Percentiles rank a stretch among this genome's conserved stretches.
These are phyloP conservation scores for Fonsecaea multimorphosa DNA, from an alignment of 2,329 filamentous ascomycete species.

Conservation along the genomic window DNA sequence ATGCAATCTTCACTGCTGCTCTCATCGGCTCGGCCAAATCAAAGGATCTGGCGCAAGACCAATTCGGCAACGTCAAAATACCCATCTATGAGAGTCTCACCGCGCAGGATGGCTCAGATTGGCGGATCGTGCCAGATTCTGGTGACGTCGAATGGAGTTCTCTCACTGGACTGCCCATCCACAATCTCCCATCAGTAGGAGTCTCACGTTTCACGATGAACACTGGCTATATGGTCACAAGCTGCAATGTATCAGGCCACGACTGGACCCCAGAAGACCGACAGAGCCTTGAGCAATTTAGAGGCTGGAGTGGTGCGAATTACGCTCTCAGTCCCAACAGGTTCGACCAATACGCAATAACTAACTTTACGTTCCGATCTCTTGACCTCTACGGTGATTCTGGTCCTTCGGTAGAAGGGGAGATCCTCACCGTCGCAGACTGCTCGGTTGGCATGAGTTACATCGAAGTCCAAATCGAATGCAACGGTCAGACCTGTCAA, in stretches of 20 bases:
- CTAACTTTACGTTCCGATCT: constrained; percentile 13
- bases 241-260: constrained; percentile 14
- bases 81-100: constrained; percentile 18
- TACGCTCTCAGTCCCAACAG: constrained; percentile 7
- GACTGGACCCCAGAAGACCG: not conserved
- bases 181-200: constrained; percentile 2
- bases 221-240: constrained; percentile 17
- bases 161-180: constrained; percentile 15
- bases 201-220: constrained; percentile 7
- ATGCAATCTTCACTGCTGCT: constrained; percentile 16
- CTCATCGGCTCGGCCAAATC: constrained; percentile 9
- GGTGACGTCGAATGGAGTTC: constrained; percentile 13
- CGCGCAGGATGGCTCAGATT: not conserved
- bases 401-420: not conserved
- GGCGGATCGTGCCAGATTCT: constrained; percentile 9
- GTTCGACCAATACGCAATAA: not conserved
- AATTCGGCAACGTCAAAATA: constrained; percentile 15
- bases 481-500: constrained; percentile 12
- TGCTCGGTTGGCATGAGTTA: constrained; percentile 10
- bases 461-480: constrained; percentile 17
- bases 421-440: constrained; percentile 14
- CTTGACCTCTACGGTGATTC: constrained; percentile 1
- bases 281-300: constrained; percentile 9
- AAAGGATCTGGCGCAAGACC: constrained; percentile 8
- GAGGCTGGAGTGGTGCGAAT: constrained; percentile 14